These are phyloP conservation scores for Salvia hispanica DNA, from an alignment of 257 asterid genomes.

Conservation along the genomic window DNA sequence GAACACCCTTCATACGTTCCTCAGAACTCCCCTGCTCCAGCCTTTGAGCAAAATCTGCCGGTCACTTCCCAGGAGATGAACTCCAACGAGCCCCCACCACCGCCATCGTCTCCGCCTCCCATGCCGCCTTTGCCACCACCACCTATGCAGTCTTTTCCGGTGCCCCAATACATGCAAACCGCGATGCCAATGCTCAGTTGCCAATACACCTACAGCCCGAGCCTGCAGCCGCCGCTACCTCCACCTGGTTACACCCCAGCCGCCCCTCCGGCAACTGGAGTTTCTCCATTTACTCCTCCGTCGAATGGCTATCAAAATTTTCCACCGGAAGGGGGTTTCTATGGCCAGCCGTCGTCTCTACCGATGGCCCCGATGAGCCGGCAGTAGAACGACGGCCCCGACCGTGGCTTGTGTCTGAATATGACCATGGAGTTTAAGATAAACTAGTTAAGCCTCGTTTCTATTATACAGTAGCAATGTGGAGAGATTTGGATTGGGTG, in stretches of 20 bases:
- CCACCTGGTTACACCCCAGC: constrained; percentile 42
- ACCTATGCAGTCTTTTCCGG: constrained; percentile 67
- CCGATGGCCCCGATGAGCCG: constrained; percentile 69
- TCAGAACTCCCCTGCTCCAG: constrained; percentile 38
- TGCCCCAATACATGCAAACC: constrained; percentile 59
- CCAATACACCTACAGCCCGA: constrained; percentile 48
- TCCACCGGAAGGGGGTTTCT: constrained; percentile 62
- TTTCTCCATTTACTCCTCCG: constrained; percentile 38
- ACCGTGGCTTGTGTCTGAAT: neutral
- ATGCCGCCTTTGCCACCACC: constrained; percentile 71
- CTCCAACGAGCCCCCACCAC: constrained; percentile 64
- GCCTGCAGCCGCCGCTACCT: constrained; percentile 45
- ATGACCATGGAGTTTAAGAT: neutral
- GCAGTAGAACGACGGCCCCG: constrained; percentile 36
- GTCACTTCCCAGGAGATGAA: constrained; percentile 38
- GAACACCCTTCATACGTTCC: constrained; percentile 51
- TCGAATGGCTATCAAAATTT: constrained; percentile 49
- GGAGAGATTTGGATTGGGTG: neutral
- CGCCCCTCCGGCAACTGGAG: constrained; percentile 46
- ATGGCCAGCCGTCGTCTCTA: constrained; percentile 57
- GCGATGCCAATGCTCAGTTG: constrained; percentile 47
- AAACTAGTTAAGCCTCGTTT: neutral
- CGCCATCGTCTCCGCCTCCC: constrained; percentile 82
- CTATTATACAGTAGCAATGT: constrained; percentile 21
- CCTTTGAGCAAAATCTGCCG: constrained; percentile 39